These are phyloP conservation scores for Ascocoryne sarcoides DNA, from an alignment of 2,329 filamentous ascomycete genomes.

Conservation along the genomic window DNA sequence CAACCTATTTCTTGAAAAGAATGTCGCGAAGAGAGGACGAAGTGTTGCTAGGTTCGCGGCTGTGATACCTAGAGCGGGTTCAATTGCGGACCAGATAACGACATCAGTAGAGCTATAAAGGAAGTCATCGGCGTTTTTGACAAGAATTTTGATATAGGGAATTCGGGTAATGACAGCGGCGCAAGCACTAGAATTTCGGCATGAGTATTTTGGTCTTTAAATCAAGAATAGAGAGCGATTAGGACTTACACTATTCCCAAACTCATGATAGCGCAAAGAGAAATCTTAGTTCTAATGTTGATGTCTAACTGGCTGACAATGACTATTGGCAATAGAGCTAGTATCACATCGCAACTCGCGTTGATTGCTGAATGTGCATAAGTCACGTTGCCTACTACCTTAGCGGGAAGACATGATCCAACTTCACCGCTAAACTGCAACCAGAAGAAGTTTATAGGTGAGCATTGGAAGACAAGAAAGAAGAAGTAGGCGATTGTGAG, in stretches of 20 bases:
- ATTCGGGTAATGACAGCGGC: slow-evolving; percentile 24
- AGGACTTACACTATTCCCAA: slow-evolving; percentile 42
- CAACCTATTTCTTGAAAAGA: slow-evolving; percentile 3
- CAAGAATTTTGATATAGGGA: slow-evolving; percentile 19
- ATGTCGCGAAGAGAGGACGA: slow-evolving; percentile 15
- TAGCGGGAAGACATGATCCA: slow-evolving; percentile 34
- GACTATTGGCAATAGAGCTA: slow-evolving; percentile 41
- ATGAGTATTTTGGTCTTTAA: not conserved
- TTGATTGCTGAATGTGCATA: slow-evolving; percentile 39
- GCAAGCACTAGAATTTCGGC: slow-evolving; percentile 11
- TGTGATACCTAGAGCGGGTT: slow-evolving; percentile 19
- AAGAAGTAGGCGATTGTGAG: slow-evolving; percentile 37
- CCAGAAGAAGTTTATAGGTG: slow-evolving; percentile 42
- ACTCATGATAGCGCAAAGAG: slow-evolving; percentile 38
- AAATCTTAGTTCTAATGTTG: slow-evolving; percentile 36
- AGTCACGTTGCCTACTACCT: slow-evolving; percentile 34
- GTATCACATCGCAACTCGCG: slow-evolving; percentile 38
- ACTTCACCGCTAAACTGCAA: slow-evolving; percentile 29
- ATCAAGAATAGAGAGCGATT: not conserved
- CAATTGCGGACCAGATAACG: slow-evolving; percentile 23
- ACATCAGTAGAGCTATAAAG: slow-evolving; percentile 20
- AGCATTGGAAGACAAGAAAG: slow-evolving; percentile 41
- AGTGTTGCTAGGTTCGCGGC: slow-evolving; percentile 18
- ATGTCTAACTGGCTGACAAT: slow-evolving; percentile 44
- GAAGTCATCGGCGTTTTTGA: slow-evolving; percentile 16